phyloP scores from a whole-genome alignment of 305 asterid species.

The Solanum hybrid region DNA sequence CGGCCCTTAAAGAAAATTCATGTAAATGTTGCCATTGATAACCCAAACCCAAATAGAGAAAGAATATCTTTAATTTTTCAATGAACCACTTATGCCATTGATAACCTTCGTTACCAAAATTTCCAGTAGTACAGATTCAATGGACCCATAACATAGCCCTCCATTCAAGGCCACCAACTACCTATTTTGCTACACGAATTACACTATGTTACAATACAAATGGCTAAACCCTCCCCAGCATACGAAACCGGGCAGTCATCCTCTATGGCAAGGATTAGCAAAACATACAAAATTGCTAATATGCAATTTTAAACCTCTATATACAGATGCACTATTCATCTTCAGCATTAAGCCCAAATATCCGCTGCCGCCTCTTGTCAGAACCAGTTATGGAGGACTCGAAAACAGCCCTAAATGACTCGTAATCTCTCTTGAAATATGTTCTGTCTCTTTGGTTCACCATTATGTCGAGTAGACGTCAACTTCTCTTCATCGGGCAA shows the following conservation, averaged over 20 bases:
- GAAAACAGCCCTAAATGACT: constrained; percentile 35
- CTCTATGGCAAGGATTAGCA: background rate
- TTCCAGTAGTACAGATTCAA: background rate
- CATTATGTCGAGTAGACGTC: constrained; percentile 10
- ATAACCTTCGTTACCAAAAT: background rate
- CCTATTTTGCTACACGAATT: background rate
- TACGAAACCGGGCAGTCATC: background rate
- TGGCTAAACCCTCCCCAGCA: background rate
- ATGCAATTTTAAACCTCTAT: background rate
- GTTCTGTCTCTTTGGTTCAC: constrained; percentile 35
- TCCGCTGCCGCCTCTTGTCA: constrained; percentile 62
- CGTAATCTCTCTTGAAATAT: constrained; percentile 58
- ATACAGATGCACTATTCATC: constrained; percentile 19
- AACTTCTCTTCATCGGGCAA: constrained; percentile 52
- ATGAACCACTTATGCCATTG: background rate
- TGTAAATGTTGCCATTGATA: background rate
- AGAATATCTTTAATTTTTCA: background rate
- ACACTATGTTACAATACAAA: background rate
- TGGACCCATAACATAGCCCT: background rate
- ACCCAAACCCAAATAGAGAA: background rate
- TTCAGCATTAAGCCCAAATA: constrained; percentile 32
- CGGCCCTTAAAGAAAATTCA: background rate
- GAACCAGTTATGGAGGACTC: constrained; percentile 81
- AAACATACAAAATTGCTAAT: background rate
- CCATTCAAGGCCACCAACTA: background rate